phyloP scores from a whole-genome alignment of 2,329 filamentous ascomycete species.

The Fusarium sp. region DNA sequence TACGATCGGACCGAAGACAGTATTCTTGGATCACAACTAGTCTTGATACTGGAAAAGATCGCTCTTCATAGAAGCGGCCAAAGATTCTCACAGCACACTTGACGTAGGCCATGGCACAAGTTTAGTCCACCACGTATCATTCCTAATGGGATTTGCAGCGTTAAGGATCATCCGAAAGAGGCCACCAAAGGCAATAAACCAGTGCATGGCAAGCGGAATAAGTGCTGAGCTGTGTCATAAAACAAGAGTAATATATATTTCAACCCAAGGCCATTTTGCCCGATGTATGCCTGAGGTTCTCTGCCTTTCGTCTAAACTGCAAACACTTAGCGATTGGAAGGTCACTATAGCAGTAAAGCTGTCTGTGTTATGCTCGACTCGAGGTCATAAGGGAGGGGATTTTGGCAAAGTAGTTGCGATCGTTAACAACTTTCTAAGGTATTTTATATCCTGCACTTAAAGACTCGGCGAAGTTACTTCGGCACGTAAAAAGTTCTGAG shows the following conservation, averaged over 20 bases:
- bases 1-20: not conserved
- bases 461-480: not conserved
- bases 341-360: not conserved
- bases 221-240: not conserved
- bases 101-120: not conserved
- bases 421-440: not conserved
- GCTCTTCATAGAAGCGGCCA: not conserved
- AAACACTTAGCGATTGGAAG: not conserved
- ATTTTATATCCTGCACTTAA: not conserved
- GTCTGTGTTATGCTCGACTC: not conserved
- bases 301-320: not conserved
- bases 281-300: not conserved
- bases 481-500: not conserved
- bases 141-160: not conserved
- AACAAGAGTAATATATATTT: not conserved
- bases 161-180: not conserved
- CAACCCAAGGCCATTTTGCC: not conserved
- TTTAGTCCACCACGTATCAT: not conserved
- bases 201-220: not conserved
- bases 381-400: not conserved
- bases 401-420: not conserved
- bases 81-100: not conserved
- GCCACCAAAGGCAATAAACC: rapidly evolving
- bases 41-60: not conserved
- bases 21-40: not conserved